A percentile compares a stretch with the other conserved stretches of the same genome.
Evolutionary conservation across 2,329 filamentous ascomycete genomes (phyloP).

Genomic region (Alternaria ethzedia): DNA sequence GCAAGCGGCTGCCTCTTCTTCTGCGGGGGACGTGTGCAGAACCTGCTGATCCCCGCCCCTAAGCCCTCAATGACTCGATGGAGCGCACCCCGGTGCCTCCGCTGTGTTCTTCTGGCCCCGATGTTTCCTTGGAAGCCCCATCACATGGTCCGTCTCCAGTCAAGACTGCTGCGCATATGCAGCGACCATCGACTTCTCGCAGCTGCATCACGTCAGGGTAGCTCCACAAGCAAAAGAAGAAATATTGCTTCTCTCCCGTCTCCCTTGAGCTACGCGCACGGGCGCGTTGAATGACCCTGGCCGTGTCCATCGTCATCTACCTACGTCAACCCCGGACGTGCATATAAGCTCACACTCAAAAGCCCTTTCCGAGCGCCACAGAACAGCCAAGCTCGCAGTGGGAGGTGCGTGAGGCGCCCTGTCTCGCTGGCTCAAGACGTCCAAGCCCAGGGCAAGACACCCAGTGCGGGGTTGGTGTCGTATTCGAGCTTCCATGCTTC

Average conservation of each 20-base stretch:
- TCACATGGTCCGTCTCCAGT: background rate
- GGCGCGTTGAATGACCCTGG: background rate
- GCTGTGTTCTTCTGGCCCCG: conserved; percentile 10
- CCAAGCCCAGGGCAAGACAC: conserved; percentile 11
- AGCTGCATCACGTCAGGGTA: conserved; percentile 18
- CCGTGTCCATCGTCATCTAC: conserved; percentile 38
- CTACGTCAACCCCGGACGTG: conserved; percentile 23
- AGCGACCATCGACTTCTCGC: background rate
- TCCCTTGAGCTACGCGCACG: conserved; percentile 14
- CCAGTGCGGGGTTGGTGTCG: conserved; percentile 37
- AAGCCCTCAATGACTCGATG: conserved; percentile 20
- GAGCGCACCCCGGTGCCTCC: conserved; percentile 22
- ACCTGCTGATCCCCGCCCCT: conserved; percentile 30
- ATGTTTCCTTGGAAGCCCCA: background rate
- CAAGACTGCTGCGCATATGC: background rate
- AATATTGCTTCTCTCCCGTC: conserved; percentile 4
- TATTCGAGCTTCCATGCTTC: conserved; percentile 27
- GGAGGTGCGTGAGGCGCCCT: conserved; percentile 23
- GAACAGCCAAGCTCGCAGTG: conserved; percentile 1
- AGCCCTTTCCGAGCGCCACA: conserved; percentile 38
- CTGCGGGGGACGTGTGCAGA: conserved; percentile 21
- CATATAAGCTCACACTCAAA: conserved; percentile 35
- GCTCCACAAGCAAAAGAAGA: background rate
- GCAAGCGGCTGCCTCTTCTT: conserved; percentile 17
- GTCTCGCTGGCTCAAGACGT: conserved; percentile 14